Base-by-base conservation (phyloP, 148 eudicot species). In the Amaranthus palmeri region DNA sequence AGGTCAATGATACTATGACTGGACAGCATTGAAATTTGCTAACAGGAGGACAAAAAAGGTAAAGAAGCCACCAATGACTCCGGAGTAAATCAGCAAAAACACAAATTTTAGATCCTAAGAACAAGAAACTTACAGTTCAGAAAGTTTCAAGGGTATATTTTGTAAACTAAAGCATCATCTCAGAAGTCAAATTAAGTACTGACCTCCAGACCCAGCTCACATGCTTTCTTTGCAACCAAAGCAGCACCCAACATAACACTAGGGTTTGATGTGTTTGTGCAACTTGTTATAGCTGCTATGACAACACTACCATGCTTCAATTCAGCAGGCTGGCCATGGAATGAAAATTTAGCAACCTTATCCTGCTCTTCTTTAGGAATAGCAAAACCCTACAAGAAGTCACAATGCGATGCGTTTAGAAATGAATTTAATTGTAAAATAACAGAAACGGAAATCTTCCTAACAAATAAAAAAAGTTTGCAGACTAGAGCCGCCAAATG, bases 161-260 rank as follows among this genome's bases (percentile, higher is more conserved):
- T 25, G 36, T 25, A 25, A 25, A 53, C 8, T n/a, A 17, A 47
- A 47, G 15, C 53, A 65, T 46, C 25, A 55, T 17, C 52, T 40
- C 44, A 3, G 9, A 9, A 40, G 52, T 42, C 65, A 6, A 65
- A 65, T 17, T 13, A 25, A 25, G 36, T 25, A 86, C 93, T 68
- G 54, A 91, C 98, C 99, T 92, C 90, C 84, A 90, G 76, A 59
- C 98, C 97, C 69, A 93, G 77, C 66, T 93, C 98, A 83, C 87
- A 86, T 10, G 98, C 98, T 83, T 91, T 93, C 86, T 91, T 93
- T 44, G 97, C 97, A 77, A 93, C 97, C 83, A 93, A 89, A 77
- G 80, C 98, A 86, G 98, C 98, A 76, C 96, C 98, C 81, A 93
- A 84, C 98, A 93, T 92, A 70, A 95, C 99, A 88, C 92, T 96